Evolutionary conservation across 176 grass and related monocot species (phyloP).

Genomic region (Zoysia pacifica): DNA sequence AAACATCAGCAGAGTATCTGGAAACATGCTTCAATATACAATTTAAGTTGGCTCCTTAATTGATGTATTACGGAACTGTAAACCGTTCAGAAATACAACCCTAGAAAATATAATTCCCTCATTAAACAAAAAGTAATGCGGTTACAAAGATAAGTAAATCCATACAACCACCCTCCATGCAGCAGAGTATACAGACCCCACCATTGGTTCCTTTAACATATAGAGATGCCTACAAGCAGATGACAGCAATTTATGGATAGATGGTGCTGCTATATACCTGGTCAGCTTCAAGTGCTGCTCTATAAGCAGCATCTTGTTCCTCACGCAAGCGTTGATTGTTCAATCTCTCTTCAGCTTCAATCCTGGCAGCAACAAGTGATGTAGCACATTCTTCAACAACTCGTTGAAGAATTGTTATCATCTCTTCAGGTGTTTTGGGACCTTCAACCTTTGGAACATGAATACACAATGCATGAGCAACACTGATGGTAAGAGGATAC

Average conservation of each 20-base stretch:
- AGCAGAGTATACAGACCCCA: not conserved
- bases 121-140: not conserved
- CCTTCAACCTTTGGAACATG: conserved; percentile 73
- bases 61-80: not conserved
- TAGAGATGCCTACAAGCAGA: not conserved
- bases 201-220: not conserved
- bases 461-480: conserved; percentile 35
- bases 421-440: conserved; percentile 85
- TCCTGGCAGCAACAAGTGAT: conserved; percentile 60
- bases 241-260: conserved; percentile 24
- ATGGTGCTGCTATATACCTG: conserved; percentile 48
- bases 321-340: conserved; percentile 92
- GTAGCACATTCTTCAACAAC: conserved; percentile 84
- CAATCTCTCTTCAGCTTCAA: conserved; percentile 83
- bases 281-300: conserved; percentile 97
- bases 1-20: not conserved
- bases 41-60: not conserved
- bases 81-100: too few species aligned
- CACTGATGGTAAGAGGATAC: not conserved
- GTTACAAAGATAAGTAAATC: not conserved
- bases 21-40: not conserved
- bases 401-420: conserved; percentile 92
- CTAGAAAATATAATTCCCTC: not conserved
- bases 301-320: conserved; percentile 97
- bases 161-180: not conserved